Evolutionary conservation across 2,329 filamentous ascomycete genomes (phyloP).

Genomic region (Venturia asperata): DNA sequence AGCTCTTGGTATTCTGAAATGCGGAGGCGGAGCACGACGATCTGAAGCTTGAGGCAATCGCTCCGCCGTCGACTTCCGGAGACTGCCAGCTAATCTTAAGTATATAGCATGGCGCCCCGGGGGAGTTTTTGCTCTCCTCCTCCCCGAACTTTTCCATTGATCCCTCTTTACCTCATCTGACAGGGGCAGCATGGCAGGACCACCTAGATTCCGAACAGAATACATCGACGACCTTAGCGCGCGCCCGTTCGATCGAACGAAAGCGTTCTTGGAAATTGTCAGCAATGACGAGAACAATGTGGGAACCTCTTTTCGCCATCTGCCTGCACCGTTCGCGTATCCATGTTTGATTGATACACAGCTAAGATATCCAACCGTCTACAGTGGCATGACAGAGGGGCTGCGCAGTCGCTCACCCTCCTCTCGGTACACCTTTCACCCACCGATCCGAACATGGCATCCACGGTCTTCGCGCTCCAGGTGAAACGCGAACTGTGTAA

Average conservation of each 20-base stretch:
- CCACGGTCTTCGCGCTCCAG: constrained; percentile 38
- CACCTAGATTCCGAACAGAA: background rate
- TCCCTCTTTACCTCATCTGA: too few relatives aligned
- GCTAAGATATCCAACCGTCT: background rate
- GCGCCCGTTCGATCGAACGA: background rate
- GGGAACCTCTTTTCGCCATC: background rate
- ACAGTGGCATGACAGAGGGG: background rate
- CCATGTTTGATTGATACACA: too few relatives aligned
- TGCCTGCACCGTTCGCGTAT: background rate
- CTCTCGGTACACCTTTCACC: constrained; percentile 28
- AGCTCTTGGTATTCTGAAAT: too few relatives aligned
- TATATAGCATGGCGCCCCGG: too few relatives aligned
- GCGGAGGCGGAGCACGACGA: too few relatives aligned
- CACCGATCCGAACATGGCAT: constrained; percentile 30
- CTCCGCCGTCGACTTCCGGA: too few relatives aligned
- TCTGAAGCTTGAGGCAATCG: too few relatives aligned
- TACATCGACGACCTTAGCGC: background rate
- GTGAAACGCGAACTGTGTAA: constrained; percentile 43
- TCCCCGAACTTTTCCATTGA: too few relatives aligned
- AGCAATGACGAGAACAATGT: background rate
- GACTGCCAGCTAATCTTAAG: too few relatives aligned
- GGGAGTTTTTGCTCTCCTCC: too few relatives aligned
- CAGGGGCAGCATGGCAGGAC: background rate
- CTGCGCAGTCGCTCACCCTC: background rate
- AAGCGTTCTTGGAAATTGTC: background rate